Evolutionary conservation across 768 basidiomycete genomes (phyloP), one percentile per base, ranked within the genome.

Genomic region (Russula virescens): DNA sequence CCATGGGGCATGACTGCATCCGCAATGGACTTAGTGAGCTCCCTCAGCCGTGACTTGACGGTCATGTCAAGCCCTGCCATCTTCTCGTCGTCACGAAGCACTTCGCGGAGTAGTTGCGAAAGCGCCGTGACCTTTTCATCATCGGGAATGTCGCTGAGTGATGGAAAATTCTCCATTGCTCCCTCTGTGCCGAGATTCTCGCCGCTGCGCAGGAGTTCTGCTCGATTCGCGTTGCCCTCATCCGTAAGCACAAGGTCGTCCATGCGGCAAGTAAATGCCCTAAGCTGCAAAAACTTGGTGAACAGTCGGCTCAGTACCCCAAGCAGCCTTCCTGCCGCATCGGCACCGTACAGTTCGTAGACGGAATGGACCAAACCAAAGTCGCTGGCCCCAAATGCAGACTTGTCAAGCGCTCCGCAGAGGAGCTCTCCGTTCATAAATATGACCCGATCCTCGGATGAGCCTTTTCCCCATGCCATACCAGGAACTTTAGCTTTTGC

Each of bases 211-310:
- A 98, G 74, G 51, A 98, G 80, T 43, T 85, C 79, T 51, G 79
- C 76, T 66, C 97, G 83, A 60, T 79, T 80, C 48, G 73, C 72
- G 72, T 98, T 88, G 23, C 93, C 95, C 59, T 86, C 83, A 0
- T 84, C 81, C 8, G 94, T 98, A 53, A 99, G 79, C 55, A 89
- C 86, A 47, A 99, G 80, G 79, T 99, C 97, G 74, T 99, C 97
- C 92, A 98, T 98, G 21, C 97, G 86, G 76, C 97, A 99, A 2
- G 95, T 94, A 76, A 99, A 99, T 0, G 94, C 97, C 46, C 94
- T 89, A 69, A 94, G 91, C 69, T 98, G 96, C 58, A 99, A 80
- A 75, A 91, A 98, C 72, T 97, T 98, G 48, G 97, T 98, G 75
- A 99, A 94, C 35, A 98, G 78, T 58, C 97, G 87, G 72, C 91